Evolutionary conservation across 805 yeast genomes (phyloP), one percentile per base, ranked within the genome.

Genomic region (Lipomyces sp.): DNA sequence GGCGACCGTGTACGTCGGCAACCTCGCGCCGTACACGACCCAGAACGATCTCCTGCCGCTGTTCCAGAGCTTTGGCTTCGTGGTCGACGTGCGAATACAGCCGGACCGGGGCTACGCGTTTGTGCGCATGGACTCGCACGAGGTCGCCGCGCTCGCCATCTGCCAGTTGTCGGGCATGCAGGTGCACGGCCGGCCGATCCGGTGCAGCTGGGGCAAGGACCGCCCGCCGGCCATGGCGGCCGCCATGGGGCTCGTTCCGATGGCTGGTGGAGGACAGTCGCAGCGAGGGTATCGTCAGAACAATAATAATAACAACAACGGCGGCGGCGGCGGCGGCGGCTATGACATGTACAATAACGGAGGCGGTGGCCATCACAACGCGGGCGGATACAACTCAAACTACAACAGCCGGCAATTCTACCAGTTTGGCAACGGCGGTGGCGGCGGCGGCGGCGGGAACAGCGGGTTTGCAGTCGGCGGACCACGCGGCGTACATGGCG

Each of bases 71-170:
- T 86, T 87, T 65, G 96, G 96, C 4, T 86, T 74, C 68, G 84
- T 88, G 63, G 82, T 85, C 51, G 93, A 85, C 60, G 80, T 88
- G 64, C 84, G 84, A 67, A 78, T 84, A 62, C 83, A 84, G 58
- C 84, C 88, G 7, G 95, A 87, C 49, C 79, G 79, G 57, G 93
- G 91, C 4, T 88, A 91, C 71, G 95, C 95, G 10, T 89, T 88
- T 72, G 91, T 86, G 55, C 84, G 83, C 68, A 87, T 82, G 65
- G 95, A 85, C 63, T 76, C 86, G 38, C 96, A 88, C 67, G 95
- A 88, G 62, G 75, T 87, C 53, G 96, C 96, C 4, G 95, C 95
- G 2, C 72, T 86, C 63, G 95, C 95, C 42, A 87, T 88, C 63
- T 84, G 83, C 29, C 91, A 85, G 63, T 72, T 89, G 57, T 72